Base-by-base conservation (phyloP, 768 basidiomycete genomes). In the Ephemerocybe angulata region DNA sequence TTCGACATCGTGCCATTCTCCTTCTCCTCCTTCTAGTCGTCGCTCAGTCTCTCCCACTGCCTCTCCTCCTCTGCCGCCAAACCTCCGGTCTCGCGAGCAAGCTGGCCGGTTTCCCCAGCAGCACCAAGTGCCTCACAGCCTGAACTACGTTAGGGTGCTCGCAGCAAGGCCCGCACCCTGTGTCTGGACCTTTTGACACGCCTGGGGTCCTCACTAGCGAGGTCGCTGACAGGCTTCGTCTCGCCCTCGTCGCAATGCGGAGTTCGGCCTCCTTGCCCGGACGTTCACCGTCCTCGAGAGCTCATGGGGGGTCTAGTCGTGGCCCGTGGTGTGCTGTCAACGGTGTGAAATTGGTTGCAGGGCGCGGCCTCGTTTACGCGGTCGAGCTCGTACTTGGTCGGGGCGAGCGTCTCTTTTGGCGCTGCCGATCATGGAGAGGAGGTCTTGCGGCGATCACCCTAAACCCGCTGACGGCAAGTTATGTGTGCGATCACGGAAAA, bases 401-500 rank as follows among this genome's bases (percentile, higher is more conserved):
- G 96, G 2, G 86, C 83, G 29, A 93, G 73, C 50, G 68, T 69
- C 29, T 83, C 80, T 5, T 64, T 92, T 88, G 60, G 76, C 68
- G 0, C 88, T 86, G 19, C 81, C 81, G 35, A 81, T n/a, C n/a
- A n/a, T 86, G 3, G 90, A 83, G 58, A 96, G 83, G 52, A 97
- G 76, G 67, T 96, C 93, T 38, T 92, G 86, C n/a, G n/a, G n/a
- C n/a, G n/a, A n/a, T n/a, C n/a, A n/a, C n/a, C n/a, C n/a, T n/a
- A n/a, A n/a, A n/a, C n/a, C n/a, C n/a, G n/a, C n/a, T n/a, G n/a
- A n/a, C n/a, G n/a, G n/a, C n/a, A n/a, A n/a, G n/a, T n/a, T n/a
- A n/a, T n/a, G n/a, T n/a, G n/a, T n/a, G n/a, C n/a, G n/a, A n/a
- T n/a, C n/a, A n/a, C n/a, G n/a, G n/a, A n/a, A n/a, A n/a, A n/a